Base-by-base conservation (phyloP, 768 basidiomycete genomes). In the Boletus reticulatus region DNA sequence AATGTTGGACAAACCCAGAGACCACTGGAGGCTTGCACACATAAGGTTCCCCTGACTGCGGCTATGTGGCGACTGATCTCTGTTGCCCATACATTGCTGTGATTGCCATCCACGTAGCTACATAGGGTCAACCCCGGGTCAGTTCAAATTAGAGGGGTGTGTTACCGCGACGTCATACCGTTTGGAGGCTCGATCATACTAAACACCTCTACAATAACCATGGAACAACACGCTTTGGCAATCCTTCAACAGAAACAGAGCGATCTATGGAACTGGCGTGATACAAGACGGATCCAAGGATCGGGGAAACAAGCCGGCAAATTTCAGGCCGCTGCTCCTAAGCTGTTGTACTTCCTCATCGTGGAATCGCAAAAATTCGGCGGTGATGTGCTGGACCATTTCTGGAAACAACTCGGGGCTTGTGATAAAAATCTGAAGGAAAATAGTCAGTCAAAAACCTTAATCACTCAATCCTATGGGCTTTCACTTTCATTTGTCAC, bases 321-420 rank as follows among this genome's bases (percentile, higher is more conserved):
- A 42, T 53, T 27, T 22, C 6, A 9, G 43, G 10, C 6, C 24
- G 5, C 1, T n/a, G 14, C 52, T 20, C 5, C 32, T 5, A 46
- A 27, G 29, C 4, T 55, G 22, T 22, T 52, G 16, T 52, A 52
- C 37, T 4, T 13, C 27, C 20, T 52, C 7, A 41, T 53, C 6
- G n/a, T n/a, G 38, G 55, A 46, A 47, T 56, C 55, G 10, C 49
- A 51, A 39, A 39, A 11, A 39, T 19, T 38, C 17, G 36, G 54
- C n/a, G 54, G 49, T 19, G 14, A 38, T 20, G 37, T 52, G 20
- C 49, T 55, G 34, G 37, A 24, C 39, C 42, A 24, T 4, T 55
- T 52, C 54, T 55, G 54, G 54, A 16, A 38, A 17, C 36, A 41
- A 27, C 49, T 55, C 20, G 54, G 37, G 10, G 12, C n/a, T 20